Evolutionary conservation across 805 yeast species (phyloP), one percentile per base, ranked within the genome.

Genomic region (Alloascoidea africana): DNA sequence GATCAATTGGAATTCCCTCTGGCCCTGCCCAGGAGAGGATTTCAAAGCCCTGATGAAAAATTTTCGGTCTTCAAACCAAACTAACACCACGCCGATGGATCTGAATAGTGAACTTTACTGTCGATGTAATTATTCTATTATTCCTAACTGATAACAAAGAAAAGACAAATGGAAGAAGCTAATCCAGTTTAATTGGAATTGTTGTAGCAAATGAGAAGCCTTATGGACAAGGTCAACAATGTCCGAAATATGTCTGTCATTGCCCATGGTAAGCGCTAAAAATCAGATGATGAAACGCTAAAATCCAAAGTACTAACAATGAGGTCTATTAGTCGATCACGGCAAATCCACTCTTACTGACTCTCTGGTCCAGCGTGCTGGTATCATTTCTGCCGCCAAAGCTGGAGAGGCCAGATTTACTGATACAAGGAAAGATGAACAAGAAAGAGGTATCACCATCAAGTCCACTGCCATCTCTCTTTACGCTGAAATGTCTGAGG

Each of bases 211-310:
- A 89, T 91, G 80, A 94, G 98, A 74, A 86, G 70, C 63, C 79
- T 89, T 70, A 89, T 89, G 98, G 97, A 91, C 93, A 81, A 80
- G 72, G 96, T 87, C 76, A 81, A 96, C 70, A 89, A 89, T 66
- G 96, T 91, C 63, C 96, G 98, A 77, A 91, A 91, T 93, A 91
- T 89, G 94, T 89, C 97, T 70, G 98, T 89, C 69, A 91, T 91
- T 80, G 98, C 98, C 62, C 98, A 89, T 75, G 94, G 94, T 78
- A 83, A 80, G 66, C 81, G 87, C 49, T 81, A n/a, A n/a, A n/a
- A n/a, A n/a, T n/a, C n/a, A n/a, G n/a, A n/a, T n/a, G n/a, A n/a
- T n/a, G n/a, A n/a, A n/a, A n/a, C n/a, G n/a, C n/a, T n/a, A n/a
- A n/a, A n/a, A n/a, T n/a, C n/a, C n/a, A n/a, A n/a, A n/a, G n/a